These are phyloP conservation scores for Inonotus obliquus DNA, from an alignment of 1,284 basidiomycete genomes.

Conservation along the genomic window DNA sequence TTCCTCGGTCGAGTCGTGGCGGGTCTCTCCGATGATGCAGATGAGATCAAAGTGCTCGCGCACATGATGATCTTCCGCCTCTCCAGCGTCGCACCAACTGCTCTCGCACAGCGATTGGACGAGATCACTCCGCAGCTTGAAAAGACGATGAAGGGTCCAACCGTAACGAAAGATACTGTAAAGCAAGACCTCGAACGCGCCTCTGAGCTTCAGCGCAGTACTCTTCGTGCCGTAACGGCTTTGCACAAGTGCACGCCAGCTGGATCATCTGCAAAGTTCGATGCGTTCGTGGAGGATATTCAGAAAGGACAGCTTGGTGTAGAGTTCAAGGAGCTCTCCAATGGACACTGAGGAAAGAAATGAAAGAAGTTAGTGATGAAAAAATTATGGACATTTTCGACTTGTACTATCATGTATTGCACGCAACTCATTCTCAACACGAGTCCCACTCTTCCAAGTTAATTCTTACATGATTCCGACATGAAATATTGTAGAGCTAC, in stretches of 20 bases:
- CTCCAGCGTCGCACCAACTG: constrained; percentile 77
- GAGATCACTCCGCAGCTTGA: constrained; percentile 80
- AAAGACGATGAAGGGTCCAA: constrained; percentile 87
- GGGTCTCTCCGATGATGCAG: constrained; percentile 84
- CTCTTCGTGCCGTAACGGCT: constrained; percentile 82
- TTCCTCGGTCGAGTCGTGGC: constrained; percentile 81
- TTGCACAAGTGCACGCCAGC: constrained; percentile 64
- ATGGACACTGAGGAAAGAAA: background rate
- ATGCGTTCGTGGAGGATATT: constrained; percentile 67
- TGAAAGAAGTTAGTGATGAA: background rate
- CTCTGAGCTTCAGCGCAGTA: constrained; percentile 86
- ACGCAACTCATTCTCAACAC: background rate
- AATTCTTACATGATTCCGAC: background rate
- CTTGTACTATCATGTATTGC: background rate
- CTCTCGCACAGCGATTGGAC: constrained; percentile 82
- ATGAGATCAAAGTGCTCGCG: constrained; percentile 96
- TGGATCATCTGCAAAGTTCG: constrained; percentile 68
- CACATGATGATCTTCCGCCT: constrained; percentile 95
- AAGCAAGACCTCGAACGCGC: constrained; percentile 97
- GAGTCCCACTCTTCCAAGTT: background rate
- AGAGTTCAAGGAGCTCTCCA: constrained; percentile 60
- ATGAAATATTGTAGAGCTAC: background rate
- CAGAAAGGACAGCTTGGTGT: constrained; percentile 60
- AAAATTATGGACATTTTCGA: background rate
- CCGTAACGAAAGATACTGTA: constrained; percentile 89